Evolutionary conservation across 495 filamentous ascomycete species (phyloP).

Genomic region (Daldinia vernicosa): DNA sequence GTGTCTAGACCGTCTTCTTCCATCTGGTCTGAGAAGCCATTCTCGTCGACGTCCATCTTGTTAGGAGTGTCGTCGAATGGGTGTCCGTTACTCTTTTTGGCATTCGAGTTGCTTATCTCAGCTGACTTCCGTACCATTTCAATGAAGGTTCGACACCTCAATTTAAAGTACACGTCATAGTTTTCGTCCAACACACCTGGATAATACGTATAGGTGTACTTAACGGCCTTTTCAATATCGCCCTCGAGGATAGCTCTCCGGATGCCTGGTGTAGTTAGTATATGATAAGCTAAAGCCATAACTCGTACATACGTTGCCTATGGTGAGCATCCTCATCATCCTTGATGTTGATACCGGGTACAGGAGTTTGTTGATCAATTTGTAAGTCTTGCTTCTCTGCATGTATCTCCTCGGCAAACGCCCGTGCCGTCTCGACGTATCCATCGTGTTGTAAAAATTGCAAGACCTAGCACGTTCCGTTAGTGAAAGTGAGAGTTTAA

Average conservation of each 20-base stretch:
- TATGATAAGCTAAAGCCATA: not conserved
- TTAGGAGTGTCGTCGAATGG: conserved; percentile 67
- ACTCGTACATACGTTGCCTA: conserved; percentile 74
- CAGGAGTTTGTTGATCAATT: conserved; percentile 59
- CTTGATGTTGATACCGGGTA: conserved; percentile 74
- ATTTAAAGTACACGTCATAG: conserved; percentile 86
- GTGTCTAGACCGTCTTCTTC: conserved; percentile 63
- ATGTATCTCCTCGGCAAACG: conserved; percentile 85
- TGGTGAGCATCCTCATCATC: conserved; percentile 90
- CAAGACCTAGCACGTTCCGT: conserved; percentile 63
- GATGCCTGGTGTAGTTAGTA: conserved; percentile 68
- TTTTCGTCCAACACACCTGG: conserved; percentile 83
- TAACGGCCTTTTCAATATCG: conserved; percentile 89
- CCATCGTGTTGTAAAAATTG: conserved; percentile 96
- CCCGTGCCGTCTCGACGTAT: conserved; percentile 92
- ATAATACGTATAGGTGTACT: conserved; percentile 81
- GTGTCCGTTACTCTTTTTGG: conserved; percentile 46
- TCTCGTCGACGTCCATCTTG: conserved; percentile 76
- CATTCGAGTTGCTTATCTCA: conserved; percentile 64
- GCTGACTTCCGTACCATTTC: conserved; percentile 91
- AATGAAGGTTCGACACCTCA: conserved; percentile 90
- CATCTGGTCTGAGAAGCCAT: conserved; percentile 57
- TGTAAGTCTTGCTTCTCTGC: conserved; percentile 72
- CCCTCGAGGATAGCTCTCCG: conserved; percentile 89
- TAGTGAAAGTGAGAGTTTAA: conserved; percentile 3